phyloP scores from a whole-genome alignment of 1,284 basidiomycete species.

The Heterobasidion occidentale region DNA sequence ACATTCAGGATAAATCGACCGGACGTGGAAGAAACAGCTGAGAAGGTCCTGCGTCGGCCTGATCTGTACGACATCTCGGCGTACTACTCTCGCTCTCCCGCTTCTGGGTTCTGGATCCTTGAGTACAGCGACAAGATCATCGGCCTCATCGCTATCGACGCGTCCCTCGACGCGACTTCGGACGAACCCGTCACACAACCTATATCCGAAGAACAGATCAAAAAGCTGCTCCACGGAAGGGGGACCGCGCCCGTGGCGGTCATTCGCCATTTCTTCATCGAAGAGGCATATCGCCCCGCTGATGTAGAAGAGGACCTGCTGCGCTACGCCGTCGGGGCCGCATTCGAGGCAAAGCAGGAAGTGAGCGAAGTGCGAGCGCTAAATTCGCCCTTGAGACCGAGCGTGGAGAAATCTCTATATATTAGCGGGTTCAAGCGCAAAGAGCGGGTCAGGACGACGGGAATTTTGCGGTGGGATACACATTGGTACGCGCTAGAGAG shows the following conservation, averaged over 20 bases:
- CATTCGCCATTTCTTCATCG: conserved; percentile 75
- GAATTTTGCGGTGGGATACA: conserved; percentile 48
- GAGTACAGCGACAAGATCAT: conserved; percentile 53
- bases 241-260: conserved; percentile 41
- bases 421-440: conserved; percentile 45
- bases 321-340: conserved; percentile 44
- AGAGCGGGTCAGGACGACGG: conserved; percentile 33
- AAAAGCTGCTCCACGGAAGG: conserved; percentile 15
- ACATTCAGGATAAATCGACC: conserved; percentile 56
- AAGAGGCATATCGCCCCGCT: conserved; percentile 49
- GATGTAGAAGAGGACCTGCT: conserved; percentile 64
- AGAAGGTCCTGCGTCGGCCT: conserved; percentile 42
- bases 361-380: conserved; percentile 38
- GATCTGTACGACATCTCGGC: conserved; percentile 48
- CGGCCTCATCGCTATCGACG: conserved; percentile 67
- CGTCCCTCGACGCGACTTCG: conserved; percentile 31
- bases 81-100: conserved; percentile 54
- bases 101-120: conserved; percentile 64
- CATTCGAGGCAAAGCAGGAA: conserved; percentile 37
- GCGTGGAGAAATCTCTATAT: conserved; percentile 37
- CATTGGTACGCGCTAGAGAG: conserved; percentile 31
- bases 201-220: conserved; percentile 13
- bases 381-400: conserved; percentile 44
- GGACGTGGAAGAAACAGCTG: conserved; percentile 51
- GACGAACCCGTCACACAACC: conserved; percentile 17